phyloP scores from a whole-genome alignment of 129 eudicot species.

The Helianthus annuus region HanXRQr2.0-SUNRISE NC_035433.2:144073273-144073772 shows the following conservation, averaged over 20 bases:
- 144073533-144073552: constrained; percentile 43
- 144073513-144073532: constrained; percentile 14
- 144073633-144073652: constrained; percentile 34
- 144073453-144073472: constrained; percentile 49
- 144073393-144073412: constrained; percentile 65
- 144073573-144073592: constrained; percentile 60
- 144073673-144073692: constrained; percentile 32
- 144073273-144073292: constrained; percentile 57
- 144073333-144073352: constrained; percentile 61
- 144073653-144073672: constrained; percentile 40
- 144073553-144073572: constrained; percentile 56
- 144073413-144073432: constrained; percentile 56
- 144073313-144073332: constrained; percentile 41
- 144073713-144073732: constrained; percentile 53
- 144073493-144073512: constrained; percentile 33
- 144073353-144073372: constrained; percentile 43
- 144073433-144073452: constrained; percentile 63
- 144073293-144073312: constrained; percentile 49
- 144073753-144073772: constrained; percentile 57
- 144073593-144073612: constrained; percentile 65
- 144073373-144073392: constrained; percentile 56
- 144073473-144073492: constrained; percentile 64
- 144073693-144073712: constrained; percentile 41
- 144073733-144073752: constrained; percentile 42
- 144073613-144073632: constrained; percentile 45